Base-by-base conservation (phyloP, 208 protist species). In the Wallacemonas collosoma region DNA sequence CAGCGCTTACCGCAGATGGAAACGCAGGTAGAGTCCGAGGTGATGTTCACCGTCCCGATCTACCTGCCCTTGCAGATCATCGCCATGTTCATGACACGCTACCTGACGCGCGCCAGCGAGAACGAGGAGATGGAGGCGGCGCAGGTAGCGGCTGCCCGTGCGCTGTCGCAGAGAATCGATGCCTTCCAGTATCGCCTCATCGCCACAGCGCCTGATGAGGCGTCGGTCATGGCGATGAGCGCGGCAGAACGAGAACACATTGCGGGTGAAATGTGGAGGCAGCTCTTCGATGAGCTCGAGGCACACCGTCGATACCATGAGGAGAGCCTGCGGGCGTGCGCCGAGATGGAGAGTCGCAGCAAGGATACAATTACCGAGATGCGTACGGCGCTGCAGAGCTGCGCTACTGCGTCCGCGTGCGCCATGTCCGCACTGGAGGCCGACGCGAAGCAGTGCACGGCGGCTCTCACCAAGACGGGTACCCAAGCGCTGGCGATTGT, bases 21-120 rank as follows among this genome's bases (percentile, higher is more conserved):
- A 75, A 51, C 36, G 36, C 36, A 75, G 5, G 72, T 93, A 17
- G 73, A 77, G 62, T 60, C 53, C 6, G 69, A 63, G 36, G 68
- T 75, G n/a, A 73, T 82, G 48, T 91, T 91, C 73, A 71, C 79
- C 48, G 71, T 93, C 12, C 87, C 87, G 1, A 66, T 95, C 43
- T 79, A 92, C 72, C 56, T 81, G 4, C 81, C 84, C 12, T 86
- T 95, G 70, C 60, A 76, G 14, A 77, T 56, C 15, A 89, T 88
- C 41, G 73, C 81, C 26, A 69, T 63, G 5, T 86, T 77, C 12
- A 68, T 93, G 36, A 68, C 63, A 44, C 72, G 73, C 8, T 83
- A 86, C 58, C 58, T 84, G 38, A 60, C 54, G 8, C 53, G 71
- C 62, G 36, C 14, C 12, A 72, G 71, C 44, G 40, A 39, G 8